Evolutionary conservation across 805 yeast genomes (phyloP).

Genomic region (Wickerhamiella vanderwaltii): DNA sequence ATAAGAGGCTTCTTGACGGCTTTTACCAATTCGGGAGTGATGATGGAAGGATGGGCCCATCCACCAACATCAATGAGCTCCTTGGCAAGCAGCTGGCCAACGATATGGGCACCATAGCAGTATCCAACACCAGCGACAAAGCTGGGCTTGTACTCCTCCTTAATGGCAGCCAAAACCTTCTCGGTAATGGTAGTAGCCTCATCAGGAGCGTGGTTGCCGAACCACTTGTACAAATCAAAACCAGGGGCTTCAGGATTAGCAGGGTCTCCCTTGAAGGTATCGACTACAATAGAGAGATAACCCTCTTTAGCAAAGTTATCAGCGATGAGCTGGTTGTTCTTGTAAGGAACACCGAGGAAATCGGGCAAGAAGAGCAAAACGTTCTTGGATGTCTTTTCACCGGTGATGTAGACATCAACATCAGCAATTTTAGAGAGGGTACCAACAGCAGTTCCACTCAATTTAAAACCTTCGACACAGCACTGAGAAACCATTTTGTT

Average conservation of each 20-base stretch:
- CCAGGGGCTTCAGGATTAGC: constrained; percentile 13
- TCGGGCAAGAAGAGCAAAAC: constrained; percentile 55
- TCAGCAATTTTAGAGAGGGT: constrained; percentile 20
- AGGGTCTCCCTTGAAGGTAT: constrained; percentile 47
- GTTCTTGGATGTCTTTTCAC: constrained; percentile 36
- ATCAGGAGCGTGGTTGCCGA: constrained; percentile 12
- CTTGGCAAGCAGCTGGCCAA: constrained; percentile 31
- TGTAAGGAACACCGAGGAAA: constrained; percentile 47
- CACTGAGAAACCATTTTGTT: too few relatives aligned
- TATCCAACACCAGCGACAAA: constrained; percentile 36
- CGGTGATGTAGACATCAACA: constrained; percentile 38
- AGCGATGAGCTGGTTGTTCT: constrained; percentile 43
- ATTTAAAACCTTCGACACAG: constrained; percentile 26
- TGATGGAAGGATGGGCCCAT: constrained; percentile 74
- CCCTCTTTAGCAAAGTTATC: constrained; percentile 45
- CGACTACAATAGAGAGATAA: constrained; percentile 64
- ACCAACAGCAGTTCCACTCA: constrained; percentile 25
- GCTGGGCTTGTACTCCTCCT: constrained; percentile 34
- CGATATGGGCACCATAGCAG: constrained; percentile 37
- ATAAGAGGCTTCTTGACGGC: constrained; percentile 49
- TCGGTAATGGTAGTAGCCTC: constrained; percentile 37
- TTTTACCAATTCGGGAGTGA: constrained; percentile 50
- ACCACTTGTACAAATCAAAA: constrained; percentile 6
- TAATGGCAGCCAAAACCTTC: constrained; percentile 36
- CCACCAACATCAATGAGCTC: constrained; percentile 45